Evolutionary conservation across 768 basidiomycete species (phyloP).

Genomic region (Macrolepiota albuminosa): DNA sequence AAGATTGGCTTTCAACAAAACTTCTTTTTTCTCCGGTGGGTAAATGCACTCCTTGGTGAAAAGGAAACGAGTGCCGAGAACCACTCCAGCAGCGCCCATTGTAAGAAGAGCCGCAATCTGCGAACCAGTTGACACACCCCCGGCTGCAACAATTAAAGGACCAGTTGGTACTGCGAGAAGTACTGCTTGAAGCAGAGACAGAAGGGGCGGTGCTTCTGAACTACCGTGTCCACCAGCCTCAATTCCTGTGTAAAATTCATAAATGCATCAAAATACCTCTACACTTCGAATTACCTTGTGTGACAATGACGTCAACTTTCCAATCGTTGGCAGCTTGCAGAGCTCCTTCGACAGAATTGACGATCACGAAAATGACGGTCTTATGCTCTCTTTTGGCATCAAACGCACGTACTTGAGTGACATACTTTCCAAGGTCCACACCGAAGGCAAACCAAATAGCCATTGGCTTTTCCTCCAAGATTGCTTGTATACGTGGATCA

Average conservation of each 20-base stretch:
- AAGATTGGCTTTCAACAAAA: slow-evolving; percentile 28
- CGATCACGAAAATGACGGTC: slow-evolving; percentile 50
- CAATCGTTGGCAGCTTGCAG: slow-evolving; percentile 40
- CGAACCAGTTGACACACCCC: slow-evolving; percentile 40
- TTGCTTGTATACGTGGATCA: slow-evolving; percentile 30
- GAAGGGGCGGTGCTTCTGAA: slow-evolving; percentile 30
- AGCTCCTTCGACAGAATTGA: slow-evolving; percentile 46
- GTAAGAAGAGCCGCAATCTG: slow-evolving; percentile 38
- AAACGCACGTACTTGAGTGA: slow-evolving; percentile 39
- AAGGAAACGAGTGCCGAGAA: slow-evolving; percentile 45
- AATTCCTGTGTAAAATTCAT: slow-evolving; percentile 25
- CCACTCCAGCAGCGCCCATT: slow-evolving; percentile 40
- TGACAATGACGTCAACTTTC: slow-evolving; percentile 58
- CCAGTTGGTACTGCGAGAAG: slow-evolving; percentile 23
- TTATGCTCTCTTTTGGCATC: slow-evolving; percentile 31
- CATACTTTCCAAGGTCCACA: slow-evolving; percentile 42
- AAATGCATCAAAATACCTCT: too few relatives aligned
- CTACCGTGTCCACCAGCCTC: slow-evolving; percentile 49
- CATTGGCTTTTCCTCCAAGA: slow-evolving; percentile 41
- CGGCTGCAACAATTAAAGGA: slow-evolving; percentile 41
- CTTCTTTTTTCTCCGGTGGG: slow-evolving; percentile 30
- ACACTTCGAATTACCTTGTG: slow-evolving; percentile 40
- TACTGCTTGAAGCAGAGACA: slow-evolving; percentile 32
- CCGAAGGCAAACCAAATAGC: slow-evolving; percentile 67
- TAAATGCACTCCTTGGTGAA: slow-evolving; percentile 41